Conservation (phyloP, 306 rosid genomes). For the Castanopsis chinensis region DNA sequence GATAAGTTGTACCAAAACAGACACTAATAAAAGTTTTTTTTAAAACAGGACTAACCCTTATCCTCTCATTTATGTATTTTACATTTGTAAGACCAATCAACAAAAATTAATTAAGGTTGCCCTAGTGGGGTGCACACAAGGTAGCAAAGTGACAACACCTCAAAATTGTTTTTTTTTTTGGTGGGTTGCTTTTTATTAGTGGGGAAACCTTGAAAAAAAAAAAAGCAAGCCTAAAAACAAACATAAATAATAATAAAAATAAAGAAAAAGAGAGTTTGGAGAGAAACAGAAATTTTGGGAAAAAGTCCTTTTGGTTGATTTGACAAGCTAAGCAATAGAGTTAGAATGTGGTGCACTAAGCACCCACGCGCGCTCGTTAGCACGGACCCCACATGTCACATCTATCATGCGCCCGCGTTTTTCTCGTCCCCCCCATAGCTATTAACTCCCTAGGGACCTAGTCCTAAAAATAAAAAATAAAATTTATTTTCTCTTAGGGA, state of each 20-base stretch:
- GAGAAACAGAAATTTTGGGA: background rate
- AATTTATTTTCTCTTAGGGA: background rate
- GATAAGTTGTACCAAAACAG: too few relatives aligned
- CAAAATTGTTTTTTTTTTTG: constrained; percentile 8
- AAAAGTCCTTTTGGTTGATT: constrained; percentile 17
- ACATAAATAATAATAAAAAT: too few relatives aligned
- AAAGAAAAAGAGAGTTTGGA: background rate
- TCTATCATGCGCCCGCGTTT: constrained; percentile 48
- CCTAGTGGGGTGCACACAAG: constrained; percentile 55
- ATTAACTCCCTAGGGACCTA: too few relatives aligned
- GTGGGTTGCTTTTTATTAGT: constrained; percentile 13
- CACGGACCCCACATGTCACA: constrained; percentile 48
- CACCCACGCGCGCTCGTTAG: constrained; percentile 54
- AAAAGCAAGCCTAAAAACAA: background rate
- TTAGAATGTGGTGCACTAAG: constrained; percentile 47
- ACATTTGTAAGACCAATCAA: background rate
- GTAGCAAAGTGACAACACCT: constrained; percentile 37
- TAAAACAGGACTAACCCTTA: constrained; percentile 27
- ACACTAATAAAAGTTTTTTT: too few relatives aligned
- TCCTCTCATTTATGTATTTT: constrained; percentile 1
- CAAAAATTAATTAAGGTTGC: constrained; percentile 41
- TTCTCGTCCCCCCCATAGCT: constrained; percentile 23
- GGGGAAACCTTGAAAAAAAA: constrained; percentile 18
- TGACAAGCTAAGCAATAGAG: constrained; percentile 45
- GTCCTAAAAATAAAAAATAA: too few relatives aligned